Base-by-base conservation (phyloP, 2,329 filamentous ascomycete genomes). In the Phialophora expanda region DNA sequence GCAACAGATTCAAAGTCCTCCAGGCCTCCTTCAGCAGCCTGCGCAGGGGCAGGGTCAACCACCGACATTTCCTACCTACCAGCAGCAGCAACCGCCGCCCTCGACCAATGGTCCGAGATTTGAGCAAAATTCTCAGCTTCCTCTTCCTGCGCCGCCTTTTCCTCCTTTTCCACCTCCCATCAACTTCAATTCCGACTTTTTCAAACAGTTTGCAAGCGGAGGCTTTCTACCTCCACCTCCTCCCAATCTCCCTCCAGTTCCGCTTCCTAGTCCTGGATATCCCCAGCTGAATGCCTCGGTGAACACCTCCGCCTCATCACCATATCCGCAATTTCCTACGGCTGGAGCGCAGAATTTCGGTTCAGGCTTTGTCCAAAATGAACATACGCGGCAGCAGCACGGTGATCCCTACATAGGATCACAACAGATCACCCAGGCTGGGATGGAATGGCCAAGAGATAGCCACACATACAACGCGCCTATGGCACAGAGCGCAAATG, bases 61-160 rank as follows among this genome's bases (percentile, higher is more conserved):
- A 20, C 32, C 54, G 60, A 14, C 24, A 24, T 48, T 28, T 32
- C 34, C 50, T 32, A 12, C 50, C 30, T 54, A 61, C 46, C 58
- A 54, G n/a, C 58, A 32, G 32, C 58, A 61, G 34, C 66, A 62
- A 44, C 67, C 60, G 24, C 58, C 62, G 9, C 64, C 64, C 20
- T 28, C 61, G 34, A 58, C 50, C 11, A 67, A 62, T 56, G 53
- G 30, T 17, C 44, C 62, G 12, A 65, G 65, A 62, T 69, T 69
- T 56, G 68, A 71, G 57, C 55, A 62, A 22, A 74, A 71, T 57
- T 64, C 69, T 24, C 71, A 73, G 60, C 58, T 62, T 26, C 62
- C 57, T 55, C 44, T 61, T 57, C 73, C 74, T 60, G 70, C 70
- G 55, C 61, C 66, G 32, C 70, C 74, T n/a, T 71, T 73, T 51